Evolutionary conservation across 139 green algal species (phyloP).

Genomic region (Chlamydomonas incerta): DNA sequence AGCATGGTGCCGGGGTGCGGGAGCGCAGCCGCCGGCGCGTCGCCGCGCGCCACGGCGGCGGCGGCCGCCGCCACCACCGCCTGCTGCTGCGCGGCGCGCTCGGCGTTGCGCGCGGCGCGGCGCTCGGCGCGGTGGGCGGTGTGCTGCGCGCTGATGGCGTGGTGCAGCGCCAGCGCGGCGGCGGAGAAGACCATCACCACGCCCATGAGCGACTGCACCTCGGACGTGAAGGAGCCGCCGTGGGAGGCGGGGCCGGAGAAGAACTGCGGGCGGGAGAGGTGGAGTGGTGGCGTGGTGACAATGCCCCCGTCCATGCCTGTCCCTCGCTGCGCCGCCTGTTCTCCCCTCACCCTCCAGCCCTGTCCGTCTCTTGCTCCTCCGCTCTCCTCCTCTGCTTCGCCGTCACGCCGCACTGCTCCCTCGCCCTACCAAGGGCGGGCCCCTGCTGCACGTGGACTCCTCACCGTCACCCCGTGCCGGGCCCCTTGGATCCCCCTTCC

Average conservation of each 20-base stretch:
- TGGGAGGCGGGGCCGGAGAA: constrained; percentile 4
- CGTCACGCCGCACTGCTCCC: too few relatives aligned
- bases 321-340: too few relatives aligned
- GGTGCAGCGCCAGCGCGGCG: constrained; percentile 55
- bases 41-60: background rate
- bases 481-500: too few relatives aligned
- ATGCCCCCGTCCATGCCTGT: too few relatives aligned
- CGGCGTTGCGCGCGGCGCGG: background rate
- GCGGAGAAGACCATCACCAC: constrained; percentile 54
- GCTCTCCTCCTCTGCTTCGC: too few relatives aligned
- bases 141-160: constrained; percentile 24
- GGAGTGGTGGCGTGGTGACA: too few relatives aligned
- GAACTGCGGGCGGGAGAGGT: background rate
- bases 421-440: too few relatives aligned
- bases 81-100: background rate
- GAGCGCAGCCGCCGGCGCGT: constrained; percentile 40
- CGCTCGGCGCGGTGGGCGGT: background rate
- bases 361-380: too few relatives aligned
- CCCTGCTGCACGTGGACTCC: too few relatives aligned
- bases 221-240: constrained; percentile 32
- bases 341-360: too few relatives aligned
- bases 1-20: background rate
- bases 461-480: too few relatives aligned
- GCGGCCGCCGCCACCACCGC: constrained; percentile 2
- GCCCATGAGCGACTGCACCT: constrained; percentile 57